phyloP scores from a whole-genome alignment of 129 eudicot species.

The Helianthus tuberosus region DNA sequence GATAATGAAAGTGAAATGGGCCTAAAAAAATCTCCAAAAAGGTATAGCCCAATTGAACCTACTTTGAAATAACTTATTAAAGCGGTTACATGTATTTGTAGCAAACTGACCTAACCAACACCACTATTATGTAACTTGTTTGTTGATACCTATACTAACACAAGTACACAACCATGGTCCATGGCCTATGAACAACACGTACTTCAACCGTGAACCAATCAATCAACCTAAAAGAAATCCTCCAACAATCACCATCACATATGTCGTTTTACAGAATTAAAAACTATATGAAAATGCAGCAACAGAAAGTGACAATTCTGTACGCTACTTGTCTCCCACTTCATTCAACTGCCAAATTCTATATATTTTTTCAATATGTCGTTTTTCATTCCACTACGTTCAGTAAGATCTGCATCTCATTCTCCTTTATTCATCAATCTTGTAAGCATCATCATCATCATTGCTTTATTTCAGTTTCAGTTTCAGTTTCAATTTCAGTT shows the following conservation, averaged over 20 bases:
- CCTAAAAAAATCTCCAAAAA: too few relatives aligned
- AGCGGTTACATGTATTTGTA: too few relatives aligned
- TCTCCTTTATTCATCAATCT: slow-evolving; percentile 2
- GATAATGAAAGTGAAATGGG: too few relatives aligned
- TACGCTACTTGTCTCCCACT: slow-evolving; percentile 34
- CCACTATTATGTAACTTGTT: neutral
- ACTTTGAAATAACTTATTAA: too few relatives aligned
- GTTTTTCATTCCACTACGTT: neutral
- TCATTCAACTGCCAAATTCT: slow-evolving; percentile 21
- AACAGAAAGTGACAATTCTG: slow-evolving; percentile 31
- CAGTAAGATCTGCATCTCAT: slow-evolving; percentile 7
- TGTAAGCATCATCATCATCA: slow-evolving; percentile 23
- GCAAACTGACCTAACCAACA: too few relatives aligned
- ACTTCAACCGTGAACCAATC: slow-evolving; percentile 25
- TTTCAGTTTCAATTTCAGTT: slow-evolving; percentile 2
- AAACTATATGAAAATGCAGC: neutral
- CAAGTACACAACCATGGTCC: too few relatives aligned
- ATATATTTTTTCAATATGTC: slow-evolving; percentile 5
- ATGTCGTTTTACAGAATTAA: slow-evolving; percentile 20
- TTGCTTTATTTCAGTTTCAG: neutral
- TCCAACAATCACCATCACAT: slow-evolving; percentile 6
- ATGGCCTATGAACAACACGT: slow-evolving; percentile 22
- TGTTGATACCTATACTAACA: neutral
- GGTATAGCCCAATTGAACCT: too few relatives aligned
- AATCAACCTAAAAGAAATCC: neutral